phyloP scores from a whole-genome alignment of 164 flowering plant genomes.

The Stephania japonica region DNA sequence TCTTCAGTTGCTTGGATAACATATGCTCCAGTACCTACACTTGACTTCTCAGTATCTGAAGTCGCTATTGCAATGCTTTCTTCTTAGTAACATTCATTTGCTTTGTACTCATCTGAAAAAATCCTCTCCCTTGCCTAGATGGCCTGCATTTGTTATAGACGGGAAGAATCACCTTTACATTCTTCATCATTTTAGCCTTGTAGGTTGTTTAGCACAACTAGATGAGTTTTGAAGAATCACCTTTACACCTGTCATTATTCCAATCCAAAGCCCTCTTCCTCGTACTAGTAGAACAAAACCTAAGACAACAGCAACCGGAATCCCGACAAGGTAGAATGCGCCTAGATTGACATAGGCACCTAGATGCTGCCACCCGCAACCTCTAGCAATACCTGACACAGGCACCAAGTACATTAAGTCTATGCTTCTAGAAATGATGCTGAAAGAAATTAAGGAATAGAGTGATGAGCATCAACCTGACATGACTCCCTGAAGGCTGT shows the following conservation, averaged over 20 bases:
- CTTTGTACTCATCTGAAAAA: background rate
- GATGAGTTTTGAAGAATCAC: constrained; percentile 14
- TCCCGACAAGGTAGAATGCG: constrained; percentile 60
- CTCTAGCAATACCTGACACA: constrained; percentile 61
- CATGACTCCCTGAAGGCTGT: constrained; percentile 64
- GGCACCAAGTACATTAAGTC: background rate
- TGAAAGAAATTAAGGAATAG: background rate
- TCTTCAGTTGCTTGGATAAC: background rate
- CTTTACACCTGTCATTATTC: constrained; percentile 50
- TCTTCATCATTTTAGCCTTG: background rate
- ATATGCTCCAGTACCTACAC: background rate
- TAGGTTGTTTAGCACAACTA: background rate
- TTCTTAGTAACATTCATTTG: background rate
- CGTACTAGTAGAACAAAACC: constrained; percentile 38
- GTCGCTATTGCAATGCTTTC: background rate
- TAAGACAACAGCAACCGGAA: constrained; percentile 48
- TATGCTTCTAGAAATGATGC: background rate
- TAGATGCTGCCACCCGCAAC: constrained; percentile 80
- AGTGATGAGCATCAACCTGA: constrained; percentile 34
- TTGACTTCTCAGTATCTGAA: background rate
- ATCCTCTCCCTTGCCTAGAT: background rate
- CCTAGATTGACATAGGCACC: constrained; percentile 71
- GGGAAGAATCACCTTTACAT: no score
- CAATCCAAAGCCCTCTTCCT: constrained; percentile 81
- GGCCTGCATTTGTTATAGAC: background rate